Evolutionary conservation across 2,329 filamentous ascomycete genomes (phyloP).

Genomic region (Penicillium fuscoglaucum): DNA sequence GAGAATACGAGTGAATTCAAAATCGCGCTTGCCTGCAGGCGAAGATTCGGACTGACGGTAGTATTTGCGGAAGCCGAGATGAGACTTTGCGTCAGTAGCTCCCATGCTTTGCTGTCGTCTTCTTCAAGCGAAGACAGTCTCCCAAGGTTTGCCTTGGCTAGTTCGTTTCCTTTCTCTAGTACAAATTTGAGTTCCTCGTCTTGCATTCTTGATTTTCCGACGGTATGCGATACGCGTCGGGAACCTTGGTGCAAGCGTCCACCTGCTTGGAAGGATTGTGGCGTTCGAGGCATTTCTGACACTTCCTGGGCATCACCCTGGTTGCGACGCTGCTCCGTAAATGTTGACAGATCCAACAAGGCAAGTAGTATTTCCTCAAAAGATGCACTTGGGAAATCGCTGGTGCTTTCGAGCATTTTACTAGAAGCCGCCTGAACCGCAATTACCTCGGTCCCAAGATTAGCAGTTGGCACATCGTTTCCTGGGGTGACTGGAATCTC

Average conservation of each 20-base stretch:
- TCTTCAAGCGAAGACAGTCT: conserved; percentile 67
- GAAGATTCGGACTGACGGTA: conserved; percentile 41
- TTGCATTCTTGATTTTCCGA: conserved; percentile 44
- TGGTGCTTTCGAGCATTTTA: conserved; percentile 85
- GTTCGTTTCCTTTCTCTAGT: conserved; percentile 70
- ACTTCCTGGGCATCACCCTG: conserved; percentile 52
- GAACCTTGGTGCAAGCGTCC: conserved; percentile 40
- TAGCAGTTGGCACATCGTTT: conserved; percentile 55
- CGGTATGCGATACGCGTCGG: conserved; percentile 43
- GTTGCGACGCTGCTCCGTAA: conserved; percentile 47
- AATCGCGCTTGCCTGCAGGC: conserved; percentile 61
- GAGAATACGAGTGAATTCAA: conserved; percentile 50
- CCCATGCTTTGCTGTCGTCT: conserved; percentile 72
- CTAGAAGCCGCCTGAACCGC: conserved; percentile 86
- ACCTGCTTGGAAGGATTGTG: conserved; percentile 27
- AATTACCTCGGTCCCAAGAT: conserved; percentile 76
- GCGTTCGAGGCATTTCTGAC: conserved; percentile 47
- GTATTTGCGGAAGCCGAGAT: conserved; percentile 47
- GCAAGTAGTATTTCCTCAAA: conserved; percentile 77
- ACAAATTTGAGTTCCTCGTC: conserved; percentile 55
- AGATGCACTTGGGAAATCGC: conserved; percentile 80
- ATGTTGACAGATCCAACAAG: conserved; percentile 67
- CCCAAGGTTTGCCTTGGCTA: conserved; percentile 72
- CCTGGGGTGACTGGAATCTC: conserved; percentile 29
- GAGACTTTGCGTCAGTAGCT: conserved; percentile 59